Conservation (phyloP, 1,284 basidiomycete species). For the Pascua guehoae region DNA sequence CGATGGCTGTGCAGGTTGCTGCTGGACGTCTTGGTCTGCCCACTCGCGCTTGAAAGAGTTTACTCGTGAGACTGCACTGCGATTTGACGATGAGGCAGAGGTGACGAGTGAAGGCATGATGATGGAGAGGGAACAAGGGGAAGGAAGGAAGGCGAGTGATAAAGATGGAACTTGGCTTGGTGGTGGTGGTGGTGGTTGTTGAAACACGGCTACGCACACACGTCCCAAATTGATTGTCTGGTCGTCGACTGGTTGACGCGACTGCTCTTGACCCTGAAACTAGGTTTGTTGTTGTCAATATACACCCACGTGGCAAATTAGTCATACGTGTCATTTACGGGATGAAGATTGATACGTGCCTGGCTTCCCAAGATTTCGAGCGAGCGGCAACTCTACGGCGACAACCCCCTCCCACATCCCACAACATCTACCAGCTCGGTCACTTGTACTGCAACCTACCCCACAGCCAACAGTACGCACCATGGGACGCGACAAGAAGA, state of each 20-base stretch:
- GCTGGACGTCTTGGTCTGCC: slow-evolving; percentile 27
- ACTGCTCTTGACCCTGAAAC: slow-evolving; percentile 5
- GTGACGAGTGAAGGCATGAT: slow-evolving; percentile 26
- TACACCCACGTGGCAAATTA: background rate
- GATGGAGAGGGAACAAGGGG: background rate
- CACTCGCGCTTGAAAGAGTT: slow-evolving; percentile 42
- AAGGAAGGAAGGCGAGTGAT: background rate
- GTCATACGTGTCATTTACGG: background rate
- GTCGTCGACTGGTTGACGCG: slow-evolving; percentile 19
- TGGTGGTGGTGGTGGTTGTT: background rate
- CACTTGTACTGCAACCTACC: background rate
- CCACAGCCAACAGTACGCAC: slow-evolving; percentile 6
- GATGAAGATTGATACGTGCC: slow-evolving; percentile 3
- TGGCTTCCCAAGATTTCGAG: slow-evolving; percentile 2
- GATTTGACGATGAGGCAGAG: background rate
- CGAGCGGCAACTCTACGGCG: too few relatives aligned
- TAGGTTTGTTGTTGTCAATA: background rate
- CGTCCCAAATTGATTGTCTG: too few relatives aligned
- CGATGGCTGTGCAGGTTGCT: background rate
- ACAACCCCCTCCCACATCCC: background rate
- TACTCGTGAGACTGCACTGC: slow-evolving; percentile 27
- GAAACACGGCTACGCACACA: background rate
- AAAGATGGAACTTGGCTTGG: too few relatives aligned
- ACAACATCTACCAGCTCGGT: background rate
- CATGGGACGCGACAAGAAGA: slow-evolving; percentile 51